Evolutionary conservation across 2,329 filamentous ascomycete genomes (phyloP).

Genomic region (Emergomyces orientalis): DNA sequence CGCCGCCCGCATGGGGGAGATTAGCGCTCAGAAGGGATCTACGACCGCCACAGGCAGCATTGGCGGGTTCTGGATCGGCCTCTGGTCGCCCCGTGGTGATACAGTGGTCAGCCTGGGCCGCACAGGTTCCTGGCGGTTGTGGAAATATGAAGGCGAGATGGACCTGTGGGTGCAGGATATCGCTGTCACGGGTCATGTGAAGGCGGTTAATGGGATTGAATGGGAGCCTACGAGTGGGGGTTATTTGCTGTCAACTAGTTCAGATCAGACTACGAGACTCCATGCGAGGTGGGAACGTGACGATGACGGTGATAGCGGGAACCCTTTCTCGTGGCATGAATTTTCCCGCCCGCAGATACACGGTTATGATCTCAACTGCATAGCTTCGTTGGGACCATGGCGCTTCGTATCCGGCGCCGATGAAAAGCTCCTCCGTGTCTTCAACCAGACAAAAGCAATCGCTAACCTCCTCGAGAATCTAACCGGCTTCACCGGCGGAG

Average conservation of each 20-base stretch:
- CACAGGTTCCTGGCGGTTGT: constrained; percentile 87
- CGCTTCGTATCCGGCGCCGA: constrained; percentile 92
- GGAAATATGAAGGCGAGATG: constrained; percentile 53
- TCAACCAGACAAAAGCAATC: constrained; percentile 77
- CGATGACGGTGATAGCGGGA: constrained; percentile 8
- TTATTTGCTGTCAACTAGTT: constrained; percentile 80
- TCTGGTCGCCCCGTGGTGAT: constrained; percentile 74
- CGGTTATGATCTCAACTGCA: constrained; percentile 94
- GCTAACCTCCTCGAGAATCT: constrained; percentile 62
- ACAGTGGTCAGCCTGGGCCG: constrained; percentile 74
- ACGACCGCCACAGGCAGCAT: constrained; percentile 94
- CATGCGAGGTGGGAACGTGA: constrained; percentile 66
- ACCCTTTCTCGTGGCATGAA: constrained; percentile 71
- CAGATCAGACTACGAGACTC: constrained; percentile 85
- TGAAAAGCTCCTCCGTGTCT: constrained; percentile 95
- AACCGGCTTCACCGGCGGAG: constrained; percentile 46
- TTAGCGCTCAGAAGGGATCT: constrained; percentile 87
- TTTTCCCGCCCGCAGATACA: constrained; percentile 94
- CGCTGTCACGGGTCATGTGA: constrained; percentile 75
- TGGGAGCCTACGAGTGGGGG: constrained; percentile 71
- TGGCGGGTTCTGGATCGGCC: constrained; percentile 90
- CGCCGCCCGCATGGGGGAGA: constrained; percentile 75
- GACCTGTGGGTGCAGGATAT: constrained; percentile 69
- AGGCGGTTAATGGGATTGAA: constrained; percentile 67
- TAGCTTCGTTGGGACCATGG: constrained; percentile 61